phyloP scores from a whole-genome alignment of 2,329 filamentous ascomycete genomes.

The Penicillium sp. region DNA sequence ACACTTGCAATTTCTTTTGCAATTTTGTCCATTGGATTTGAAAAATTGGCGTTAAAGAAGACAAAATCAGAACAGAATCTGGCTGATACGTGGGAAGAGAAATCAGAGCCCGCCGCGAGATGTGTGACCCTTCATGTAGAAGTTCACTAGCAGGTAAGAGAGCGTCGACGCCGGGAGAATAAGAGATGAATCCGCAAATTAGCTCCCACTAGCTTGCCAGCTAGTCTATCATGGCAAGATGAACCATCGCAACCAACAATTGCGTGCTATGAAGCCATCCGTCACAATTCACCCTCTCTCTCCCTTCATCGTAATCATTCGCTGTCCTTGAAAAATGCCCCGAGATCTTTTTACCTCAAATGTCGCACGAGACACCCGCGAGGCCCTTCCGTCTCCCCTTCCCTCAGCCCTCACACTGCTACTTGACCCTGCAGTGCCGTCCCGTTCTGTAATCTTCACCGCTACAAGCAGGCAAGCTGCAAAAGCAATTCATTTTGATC shows the following conservation, averaged over 20 bases:
- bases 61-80: too few species aligned
- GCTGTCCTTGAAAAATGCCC: background rate
- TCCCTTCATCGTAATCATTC: background rate
- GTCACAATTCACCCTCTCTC: conserved; percentile 1
- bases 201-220: background rate
- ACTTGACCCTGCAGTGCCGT: background rate
- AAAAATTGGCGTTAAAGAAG: too few species aligned
- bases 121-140: too few species aligned
- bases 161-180: background rate
- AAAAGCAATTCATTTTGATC: background rate
- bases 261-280: conserved; percentile 27
- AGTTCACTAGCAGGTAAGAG: too few species aligned
- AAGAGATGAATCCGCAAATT: background rate
- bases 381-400: background rate
- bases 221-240: conserved; percentile 6
- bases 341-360: background rate
- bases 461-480: conserved; percentile 6
- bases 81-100: too few species aligned
- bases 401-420: conserved; percentile 1
- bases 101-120: too few species aligned
- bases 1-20: background rate
- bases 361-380: background rate
- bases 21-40: background rate
- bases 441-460: conserved; percentile 5
- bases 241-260: conserved; percentile 27